phyloP scores from a whole-genome alignment of 345 rosid genomes.

The Anastatica hierochuntica region DNA sequence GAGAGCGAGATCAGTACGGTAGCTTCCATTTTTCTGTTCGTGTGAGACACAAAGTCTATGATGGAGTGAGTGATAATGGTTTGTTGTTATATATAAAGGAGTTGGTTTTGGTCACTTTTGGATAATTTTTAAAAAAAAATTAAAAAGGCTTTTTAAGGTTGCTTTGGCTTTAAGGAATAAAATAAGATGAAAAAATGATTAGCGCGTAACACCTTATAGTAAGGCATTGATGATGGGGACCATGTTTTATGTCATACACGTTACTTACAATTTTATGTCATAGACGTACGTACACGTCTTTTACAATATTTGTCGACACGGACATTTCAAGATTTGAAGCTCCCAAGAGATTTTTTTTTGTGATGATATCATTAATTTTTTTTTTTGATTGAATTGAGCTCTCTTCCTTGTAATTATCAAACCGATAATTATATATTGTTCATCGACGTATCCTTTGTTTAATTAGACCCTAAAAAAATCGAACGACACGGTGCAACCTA shows the following conservation, averaged over 20 bases:
- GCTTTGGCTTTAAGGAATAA: conserved; percentile 8
- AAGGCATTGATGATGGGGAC: conserved; percentile 14
- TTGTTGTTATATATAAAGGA: conserved; percentile 10
- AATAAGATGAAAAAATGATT: not conserved
- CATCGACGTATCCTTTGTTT: no score
- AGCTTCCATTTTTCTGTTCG: conserved; percentile 16
- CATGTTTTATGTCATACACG: not conserved
- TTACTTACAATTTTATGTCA: conserved; percentile 14
- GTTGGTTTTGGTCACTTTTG: not conserved
- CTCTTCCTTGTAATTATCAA: no score
- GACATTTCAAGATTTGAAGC: not conserved
- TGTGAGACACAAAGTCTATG: not conserved
- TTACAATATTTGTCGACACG: conserved; percentile 8
- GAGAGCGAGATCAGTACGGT: conserved; percentile 8
- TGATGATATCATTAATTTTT: no score
- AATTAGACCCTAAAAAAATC: no score
- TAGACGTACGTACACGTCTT: no score
- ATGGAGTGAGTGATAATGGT: not conserved
- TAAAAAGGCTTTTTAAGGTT: not conserved
- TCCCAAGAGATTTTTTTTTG: no score
- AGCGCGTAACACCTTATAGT: no score
- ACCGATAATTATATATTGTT: no score
- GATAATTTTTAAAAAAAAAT: no score
- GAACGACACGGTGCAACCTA: no score
- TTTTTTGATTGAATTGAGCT: no score